These are phyloP conservation scores for Macrolepiota albuminosa DNA, from an alignment of 768 basidiomycete genomes.

Conservation along the genomic window DNA sequence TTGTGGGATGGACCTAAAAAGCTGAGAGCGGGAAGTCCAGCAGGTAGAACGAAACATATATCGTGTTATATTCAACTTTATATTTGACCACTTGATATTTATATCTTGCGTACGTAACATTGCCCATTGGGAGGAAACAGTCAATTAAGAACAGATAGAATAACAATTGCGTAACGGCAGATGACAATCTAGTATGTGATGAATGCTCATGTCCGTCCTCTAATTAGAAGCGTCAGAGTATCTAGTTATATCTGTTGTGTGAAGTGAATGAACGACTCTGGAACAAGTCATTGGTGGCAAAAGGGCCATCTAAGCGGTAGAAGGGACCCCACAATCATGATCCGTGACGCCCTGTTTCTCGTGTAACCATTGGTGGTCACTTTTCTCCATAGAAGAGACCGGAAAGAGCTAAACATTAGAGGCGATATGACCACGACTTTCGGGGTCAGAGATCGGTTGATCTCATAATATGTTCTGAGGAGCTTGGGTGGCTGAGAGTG, in stretches of 20 bases:
- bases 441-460: constrained; percentile 51
- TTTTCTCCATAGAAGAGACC: constrained; percentile 34
- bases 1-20: not conserved
- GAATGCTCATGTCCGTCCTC: constrained; percentile 1
- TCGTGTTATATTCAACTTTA: not conserved
- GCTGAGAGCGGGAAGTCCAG: not conserved
- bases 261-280: constrained; percentile 11
- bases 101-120: not conserved
- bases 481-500: constrained; percentile 8
- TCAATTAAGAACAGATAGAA: constrained; percentile 2
- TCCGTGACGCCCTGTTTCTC: constrained; percentile 27
- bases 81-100: no score
- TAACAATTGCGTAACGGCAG: constrained; percentile 1
- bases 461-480: constrained; percentile 22
- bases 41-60: constrained; percentile 3
- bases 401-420: constrained; percentile 39
- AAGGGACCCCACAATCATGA: constrained; percentile 33
- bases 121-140: not conserved
- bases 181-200: constrained; percentile 2
- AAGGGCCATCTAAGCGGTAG: constrained; percentile 36
- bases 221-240: not conserved
- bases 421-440: constrained; percentile 36
- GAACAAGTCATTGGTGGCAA: constrained; percentile 16
- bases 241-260: constrained; percentile 5
- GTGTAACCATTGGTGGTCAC: constrained; percentile 28